phyloP scores from a whole-genome alignment of 345 rosid species.

The Citrus mangshanensis region DNA sequence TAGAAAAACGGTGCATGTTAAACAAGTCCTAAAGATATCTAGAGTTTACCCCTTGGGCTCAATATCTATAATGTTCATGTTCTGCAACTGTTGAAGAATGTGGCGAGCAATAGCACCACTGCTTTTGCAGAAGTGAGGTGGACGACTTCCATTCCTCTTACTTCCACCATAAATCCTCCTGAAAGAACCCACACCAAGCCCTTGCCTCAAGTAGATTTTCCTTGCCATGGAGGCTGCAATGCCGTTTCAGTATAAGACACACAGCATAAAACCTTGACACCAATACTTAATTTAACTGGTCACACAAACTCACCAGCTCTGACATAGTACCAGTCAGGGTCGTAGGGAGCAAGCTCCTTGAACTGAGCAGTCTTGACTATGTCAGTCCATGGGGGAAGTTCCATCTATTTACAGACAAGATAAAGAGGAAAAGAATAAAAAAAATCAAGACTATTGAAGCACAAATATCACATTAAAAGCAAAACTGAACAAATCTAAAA shows the following conservation, averaged over 20 bases:
- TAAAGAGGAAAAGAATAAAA: not conserved
- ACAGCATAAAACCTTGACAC: not conserved
- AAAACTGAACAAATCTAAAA: not conserved
- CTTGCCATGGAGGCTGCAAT: slow-evolving; percentile 86
- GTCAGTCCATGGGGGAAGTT: slow-evolving; percentile 86
- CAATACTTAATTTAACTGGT: not conserved
- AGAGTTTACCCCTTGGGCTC: slow-evolving; percentile 59
- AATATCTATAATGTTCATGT: slow-evolving; percentile 59
- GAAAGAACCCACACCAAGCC: slow-evolving; percentile 91
- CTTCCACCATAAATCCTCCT: slow-evolving; percentile 82
- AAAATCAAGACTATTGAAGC: not conserved
- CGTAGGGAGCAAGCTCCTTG: slow-evolving; percentile 95
- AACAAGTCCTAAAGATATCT: not conserved
- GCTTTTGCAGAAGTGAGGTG: slow-evolving; percentile 85
- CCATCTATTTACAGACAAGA: slow-evolving; percentile 43
- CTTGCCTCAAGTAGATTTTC: slow-evolving; percentile 81
- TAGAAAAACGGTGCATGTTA: not conserved
- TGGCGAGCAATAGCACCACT: slow-evolving; percentile 87
- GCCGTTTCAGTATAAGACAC: not conserved
- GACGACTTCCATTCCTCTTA: slow-evolving; percentile 83
- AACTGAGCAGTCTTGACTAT: slow-evolving; percentile 74
- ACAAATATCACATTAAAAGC: not conserved
- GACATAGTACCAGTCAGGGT: slow-evolving; percentile 84
- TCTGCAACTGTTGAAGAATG: slow-evolving; percentile 76
- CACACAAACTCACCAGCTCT: slow-evolving; percentile 51